phyloP scores from a whole-genome alignment of 1,284 basidiomycete genomes.

The Apiotrichum veenhuisii region DNA sequence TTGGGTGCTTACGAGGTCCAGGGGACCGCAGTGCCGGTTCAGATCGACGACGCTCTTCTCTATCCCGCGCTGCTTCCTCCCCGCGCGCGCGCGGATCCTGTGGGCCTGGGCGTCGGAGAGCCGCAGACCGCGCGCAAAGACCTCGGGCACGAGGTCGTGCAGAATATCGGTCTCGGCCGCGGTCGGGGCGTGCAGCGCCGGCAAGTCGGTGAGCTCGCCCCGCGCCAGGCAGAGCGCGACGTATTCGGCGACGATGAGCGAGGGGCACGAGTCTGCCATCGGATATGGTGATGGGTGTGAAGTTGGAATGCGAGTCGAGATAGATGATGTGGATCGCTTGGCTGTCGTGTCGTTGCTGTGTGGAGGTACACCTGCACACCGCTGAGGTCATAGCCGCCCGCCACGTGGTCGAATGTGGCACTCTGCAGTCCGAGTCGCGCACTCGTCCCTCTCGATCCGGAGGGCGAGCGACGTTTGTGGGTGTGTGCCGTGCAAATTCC shows the following conservation, averaged over 20 bases:
- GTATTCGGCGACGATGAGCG: constrained; percentile 7
- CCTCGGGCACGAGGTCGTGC: background rate
- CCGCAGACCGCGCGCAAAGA: background rate
- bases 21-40: background rate
- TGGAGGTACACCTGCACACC: no score
- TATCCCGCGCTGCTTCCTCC: background rate
- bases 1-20: background rate
- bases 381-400: no score
- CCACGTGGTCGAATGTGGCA: no score
- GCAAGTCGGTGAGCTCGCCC: constrained; percentile 1
- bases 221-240: constrained; percentile 11
- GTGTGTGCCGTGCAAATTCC: no score
- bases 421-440: no score
- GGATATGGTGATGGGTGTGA: no score
- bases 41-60: background rate
- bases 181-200: background rate
- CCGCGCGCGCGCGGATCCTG: background rate
- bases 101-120: no score
- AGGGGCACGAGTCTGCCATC: background rate
- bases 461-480: no score
- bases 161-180: background rate
- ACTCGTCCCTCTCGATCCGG: no score
- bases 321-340: no score
- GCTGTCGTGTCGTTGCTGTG: no score
- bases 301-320: no score